Conservation (phyloP, 2,329 filamentous ascomycete species). For the Remersonia thermophila region DNA sequence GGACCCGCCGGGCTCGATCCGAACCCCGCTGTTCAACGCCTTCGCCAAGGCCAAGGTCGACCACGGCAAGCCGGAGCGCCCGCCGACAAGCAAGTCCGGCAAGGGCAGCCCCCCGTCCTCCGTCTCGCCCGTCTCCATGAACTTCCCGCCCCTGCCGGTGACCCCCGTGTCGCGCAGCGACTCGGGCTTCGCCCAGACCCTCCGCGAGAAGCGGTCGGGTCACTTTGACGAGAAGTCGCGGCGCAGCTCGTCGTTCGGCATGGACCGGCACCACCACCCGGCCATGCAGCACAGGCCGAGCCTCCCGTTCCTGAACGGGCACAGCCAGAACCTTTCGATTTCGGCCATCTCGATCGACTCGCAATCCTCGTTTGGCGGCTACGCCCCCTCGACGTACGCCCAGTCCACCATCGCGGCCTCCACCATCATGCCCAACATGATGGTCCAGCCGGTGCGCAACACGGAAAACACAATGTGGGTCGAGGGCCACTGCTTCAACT, state of each 20-base stretch:
- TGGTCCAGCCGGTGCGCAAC: slow-evolving; percentile 65
- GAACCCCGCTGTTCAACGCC: slow-evolving; percentile 74
- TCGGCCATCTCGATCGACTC: slow-evolving; percentile 50
- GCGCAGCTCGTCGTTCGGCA: slow-evolving; percentile 83
- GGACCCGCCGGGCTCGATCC: slow-evolving; percentile 36
- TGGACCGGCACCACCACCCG: slow-evolving; percentile 51
- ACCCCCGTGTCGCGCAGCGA: slow-evolving; percentile 82
- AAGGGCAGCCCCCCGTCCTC: slow-evolving; percentile 51
- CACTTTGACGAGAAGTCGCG: slow-evolving; percentile 73
- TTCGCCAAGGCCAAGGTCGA: slow-evolving; percentile 68
- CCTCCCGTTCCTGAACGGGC: slow-evolving; percentile 59
- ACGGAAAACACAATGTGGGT: slow-evolving; percentile 74
- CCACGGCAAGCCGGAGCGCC: slow-evolving; percentile 56
- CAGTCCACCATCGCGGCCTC: slow-evolving; percentile 77
- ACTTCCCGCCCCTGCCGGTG: slow-evolving; percentile 62
- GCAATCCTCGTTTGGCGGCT: slow-evolving; percentile 59
- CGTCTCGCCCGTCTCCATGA: slow-evolving; percentile 63
- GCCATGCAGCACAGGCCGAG: slow-evolving; percentile 49
- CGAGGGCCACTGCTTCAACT: slow-evolving; percentile 71
- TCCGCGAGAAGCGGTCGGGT: slow-evolving; percentile 88
- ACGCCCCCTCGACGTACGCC: slow-evolving; percentile 73
- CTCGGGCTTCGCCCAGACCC: slow-evolving; percentile 74
- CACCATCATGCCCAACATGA: slow-evolving; percentile 76
- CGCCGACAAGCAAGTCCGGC: slow-evolving; percentile 58
- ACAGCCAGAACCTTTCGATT: slow-evolving; percentile 46